Conservation (phyloP, 2,329 filamentous ascomycete genomes). For the Cladosporium sp. region DNA sequence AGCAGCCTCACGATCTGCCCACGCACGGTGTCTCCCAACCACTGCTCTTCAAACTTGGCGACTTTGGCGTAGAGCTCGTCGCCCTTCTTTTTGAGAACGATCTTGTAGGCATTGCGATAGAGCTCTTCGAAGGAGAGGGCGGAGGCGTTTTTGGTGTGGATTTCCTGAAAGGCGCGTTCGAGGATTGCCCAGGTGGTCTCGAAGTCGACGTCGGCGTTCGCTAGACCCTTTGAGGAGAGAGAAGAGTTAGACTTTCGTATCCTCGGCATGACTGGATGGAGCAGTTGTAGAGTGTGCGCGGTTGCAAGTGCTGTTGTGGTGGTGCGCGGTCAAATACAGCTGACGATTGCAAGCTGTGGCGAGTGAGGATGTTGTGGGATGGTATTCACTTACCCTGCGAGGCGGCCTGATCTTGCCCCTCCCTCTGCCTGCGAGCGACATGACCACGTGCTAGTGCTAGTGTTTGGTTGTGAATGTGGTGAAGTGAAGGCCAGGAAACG, state of each 20-base stretch:
- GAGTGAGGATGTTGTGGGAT: neutral
- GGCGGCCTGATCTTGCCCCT: slow-evolving; percentile 64
- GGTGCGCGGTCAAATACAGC: neutral
- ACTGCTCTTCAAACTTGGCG: slow-evolving; percentile 73
- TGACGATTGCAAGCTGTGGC: neutral
- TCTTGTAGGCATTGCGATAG: slow-evolving; percentile 90
- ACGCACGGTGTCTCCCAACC: slow-evolving; percentile 73
- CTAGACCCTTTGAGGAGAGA: slow-evolving; percentile 47
- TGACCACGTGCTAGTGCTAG: neutral
- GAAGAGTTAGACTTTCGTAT: slow-evolving; percentile 7
- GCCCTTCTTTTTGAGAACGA: slow-evolving; percentile 85
- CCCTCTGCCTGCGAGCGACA: slow-evolving; percentile 47
- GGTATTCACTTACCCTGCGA: slow-evolving; percentile 57
- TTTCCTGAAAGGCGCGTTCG: slow-evolving; percentile 72
- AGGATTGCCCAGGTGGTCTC: slow-evolving; percentile 80
- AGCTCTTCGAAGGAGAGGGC: slow-evolving; percentile 90
- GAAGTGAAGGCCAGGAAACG: neutral
- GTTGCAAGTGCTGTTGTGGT: neutral
- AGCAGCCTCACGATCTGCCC: slow-evolving; percentile 67
- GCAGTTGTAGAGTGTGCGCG: neutral
- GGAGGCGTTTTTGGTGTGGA: slow-evolving; percentile 89
- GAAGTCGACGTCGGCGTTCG: slow-evolving; percentile 68
- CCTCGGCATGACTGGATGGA: neutral
- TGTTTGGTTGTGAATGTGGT: neutral
- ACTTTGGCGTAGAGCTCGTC: slow-evolving; percentile 76